A percentile compares a stretch with the other conserved stretches of the same genome.
Conservation (phyloP, 2,329 filamentous ascomycete genomes). For the Dryadomyces quercivorus region DNA sequence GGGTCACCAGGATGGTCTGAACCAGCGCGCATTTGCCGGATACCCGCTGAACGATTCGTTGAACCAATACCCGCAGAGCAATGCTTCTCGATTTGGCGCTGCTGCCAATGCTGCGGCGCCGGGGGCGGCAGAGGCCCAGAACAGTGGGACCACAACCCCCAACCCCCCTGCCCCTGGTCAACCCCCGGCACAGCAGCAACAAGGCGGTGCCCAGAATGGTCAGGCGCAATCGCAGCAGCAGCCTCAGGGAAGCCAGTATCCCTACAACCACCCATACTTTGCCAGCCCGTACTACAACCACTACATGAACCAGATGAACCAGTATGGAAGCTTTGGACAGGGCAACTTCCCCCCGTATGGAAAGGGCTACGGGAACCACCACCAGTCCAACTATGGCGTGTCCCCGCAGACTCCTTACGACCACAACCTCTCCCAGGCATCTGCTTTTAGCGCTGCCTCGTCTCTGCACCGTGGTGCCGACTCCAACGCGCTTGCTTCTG, state of each 20-base stretch:
- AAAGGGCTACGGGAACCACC: constrained; percentile 45
- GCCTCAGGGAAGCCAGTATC: constrained; percentile 30
- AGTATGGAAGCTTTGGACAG: constrained; percentile 29
- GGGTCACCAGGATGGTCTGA: constrained; percentile 59
- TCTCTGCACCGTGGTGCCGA: constrained; percentile 36
- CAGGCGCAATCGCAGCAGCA: constrained; percentile 25
- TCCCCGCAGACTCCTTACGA: constrained; percentile 26
- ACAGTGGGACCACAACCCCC: constrained; percentile 82
- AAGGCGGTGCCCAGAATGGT: constrained; percentile 9
- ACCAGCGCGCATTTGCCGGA: constrained; percentile 66
- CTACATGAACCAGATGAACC: constrained; percentile 32
- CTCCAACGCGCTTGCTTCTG: constrained; percentile 29
- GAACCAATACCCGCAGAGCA: constrained; percentile 64
- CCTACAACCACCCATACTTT: constrained; percentile 45
- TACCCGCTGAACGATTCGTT: constrained; percentile 57
- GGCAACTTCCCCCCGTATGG: constrained; percentile 42
- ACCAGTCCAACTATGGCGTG: constrained; percentile 30
- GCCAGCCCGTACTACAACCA: constrained; percentile 50
- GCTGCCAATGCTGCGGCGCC: constrained; percentile 15
- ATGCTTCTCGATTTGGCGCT: constrained; percentile 50
- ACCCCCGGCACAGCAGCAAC: constrained; percentile 30
- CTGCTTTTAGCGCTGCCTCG: constrained; percentile 36
- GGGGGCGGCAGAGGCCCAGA: constrained; percentile 54
- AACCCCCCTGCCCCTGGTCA: constrained; percentile 52
- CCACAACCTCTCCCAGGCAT: constrained; percentile 40